These are phyloP conservation scores for Ceratorhiza oryzae-sativae DNA, from an alignment of 1,284 basidiomycete genomes.

Conservation along the genomic window DNA sequence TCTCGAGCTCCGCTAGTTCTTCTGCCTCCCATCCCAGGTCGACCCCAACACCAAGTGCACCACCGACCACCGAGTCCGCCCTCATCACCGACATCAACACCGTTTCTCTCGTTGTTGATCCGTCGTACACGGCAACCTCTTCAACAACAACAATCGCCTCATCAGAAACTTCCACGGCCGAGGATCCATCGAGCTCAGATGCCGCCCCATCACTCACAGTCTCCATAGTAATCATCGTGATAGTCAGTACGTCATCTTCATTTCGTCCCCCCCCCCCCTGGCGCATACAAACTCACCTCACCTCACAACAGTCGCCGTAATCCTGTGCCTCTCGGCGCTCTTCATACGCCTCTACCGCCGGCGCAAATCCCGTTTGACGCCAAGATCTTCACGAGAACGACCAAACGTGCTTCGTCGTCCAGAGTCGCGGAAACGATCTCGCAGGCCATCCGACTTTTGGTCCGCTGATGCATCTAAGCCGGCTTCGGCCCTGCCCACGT, in stretches of 20 bases:
- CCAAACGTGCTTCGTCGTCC: background rate
- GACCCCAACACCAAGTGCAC: background rate
- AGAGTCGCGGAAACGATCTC: background rate
- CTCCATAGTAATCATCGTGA: background rate
- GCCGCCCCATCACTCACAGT: background rate
- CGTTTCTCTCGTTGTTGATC: background rate
- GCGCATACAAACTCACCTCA: background rate
- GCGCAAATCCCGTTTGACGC: background rate
- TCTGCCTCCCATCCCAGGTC: background rate
- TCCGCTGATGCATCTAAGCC: constrained; percentile 14
- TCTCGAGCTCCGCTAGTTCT: background rate
- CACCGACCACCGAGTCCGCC: background rate
- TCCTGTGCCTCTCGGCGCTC: background rate
- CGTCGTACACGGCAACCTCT: background rate
- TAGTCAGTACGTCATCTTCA: background rate
- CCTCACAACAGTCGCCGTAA: background rate
- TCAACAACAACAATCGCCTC: background rate
- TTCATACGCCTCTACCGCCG: background rate
- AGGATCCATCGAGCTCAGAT: background rate
- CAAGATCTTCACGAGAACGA: background rate
- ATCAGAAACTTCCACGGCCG: background rate
- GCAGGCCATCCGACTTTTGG: constrained; percentile 18
- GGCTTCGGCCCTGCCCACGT: background rate
- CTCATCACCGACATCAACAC: background rate
- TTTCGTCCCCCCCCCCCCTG: too few species aligned